phyloP scores from a whole-genome alignment of 2,329 filamentous ascomycete species.

The Lecanicillium sp. region DNA sequence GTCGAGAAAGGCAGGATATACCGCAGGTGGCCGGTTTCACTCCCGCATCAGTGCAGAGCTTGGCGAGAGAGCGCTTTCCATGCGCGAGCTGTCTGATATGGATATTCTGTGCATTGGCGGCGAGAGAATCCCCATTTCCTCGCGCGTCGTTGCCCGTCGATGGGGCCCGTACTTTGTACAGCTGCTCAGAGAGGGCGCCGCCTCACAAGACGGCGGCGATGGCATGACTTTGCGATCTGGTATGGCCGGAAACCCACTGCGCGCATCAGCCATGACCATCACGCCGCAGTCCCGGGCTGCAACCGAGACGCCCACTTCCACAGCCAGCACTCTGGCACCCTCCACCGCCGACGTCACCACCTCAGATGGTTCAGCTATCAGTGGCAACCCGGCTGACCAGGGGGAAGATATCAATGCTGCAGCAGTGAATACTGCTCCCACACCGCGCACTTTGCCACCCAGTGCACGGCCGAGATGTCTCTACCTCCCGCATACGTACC shows the following conservation, averaged over 20 bases:
- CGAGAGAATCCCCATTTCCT: conserved; percentile 90
- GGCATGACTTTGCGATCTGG: conserved; percentile 67
- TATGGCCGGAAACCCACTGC: conserved; percentile 50
- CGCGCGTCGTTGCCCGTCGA: conserved; percentile 74
- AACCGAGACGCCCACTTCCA: conserved; percentile 42
- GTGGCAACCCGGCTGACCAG: conserved; percentile 28
- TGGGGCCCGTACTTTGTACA: conserved; percentile 98
- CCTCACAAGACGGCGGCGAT: conserved; percentile 66
- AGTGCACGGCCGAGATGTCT: conserved; percentile 72
- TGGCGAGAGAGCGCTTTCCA: conserved; percentile 69
- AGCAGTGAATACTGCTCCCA: conserved; percentile 49
- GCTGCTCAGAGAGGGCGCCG: conserved; percentile 73
- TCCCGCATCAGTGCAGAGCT: conserved; percentile 77
- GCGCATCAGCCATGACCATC: conserved; percentile 81
- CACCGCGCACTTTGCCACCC: conserved; percentile 51
- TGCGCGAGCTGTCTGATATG: conserved; percentile 93
- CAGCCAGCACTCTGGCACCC: conserved; percentile 35
- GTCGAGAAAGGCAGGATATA: conserved; percentile 55
- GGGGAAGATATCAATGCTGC: conserved; percentile 37
- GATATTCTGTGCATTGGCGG: conserved; percentile 88
- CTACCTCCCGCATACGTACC: conserved; percentile 86
- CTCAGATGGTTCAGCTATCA: conserved; percentile 26
- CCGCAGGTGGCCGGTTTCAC: conserved; percentile 69
- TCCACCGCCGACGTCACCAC: conserved; percentile 41
- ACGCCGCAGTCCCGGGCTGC: conserved; percentile 58